Base-by-base conservation (phyloP, 2,329 filamentous ascomycete species). In the Calonectria multiphialidica region DNA sequence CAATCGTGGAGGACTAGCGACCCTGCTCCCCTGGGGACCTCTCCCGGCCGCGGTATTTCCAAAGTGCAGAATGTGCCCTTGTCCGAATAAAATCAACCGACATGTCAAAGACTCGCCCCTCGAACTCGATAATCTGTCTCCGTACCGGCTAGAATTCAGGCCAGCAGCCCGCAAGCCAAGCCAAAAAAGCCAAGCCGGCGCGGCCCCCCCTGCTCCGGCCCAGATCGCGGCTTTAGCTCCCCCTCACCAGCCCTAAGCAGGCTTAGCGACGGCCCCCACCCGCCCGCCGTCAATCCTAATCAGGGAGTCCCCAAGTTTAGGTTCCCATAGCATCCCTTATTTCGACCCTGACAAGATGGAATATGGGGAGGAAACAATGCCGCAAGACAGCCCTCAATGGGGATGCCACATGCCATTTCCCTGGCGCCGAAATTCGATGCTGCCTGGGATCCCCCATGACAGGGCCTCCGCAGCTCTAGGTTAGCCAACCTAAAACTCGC, bases 181-280 rank as follows among this genome's bases (percentile, higher is more conserved):
- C 53, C 53, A 50, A 62, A 62, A 68, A 55, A 75, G 74, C 68
- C 74, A 78, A 77, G 75, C 68, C 72, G 74, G 75, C 67, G 72
- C 30, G 21, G 45, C 37, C 50, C 64, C 70, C 70, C 69, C 55
- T 73, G 74, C 71, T 70, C 77, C 71, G 67, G 68, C 76, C 73
- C 35, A 73, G 71, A 78, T 78, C 75, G 73, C 69, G 57, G 25
- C 62, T 21, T 62, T 65, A 68, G 63, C 45, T 70, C 61, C 33
- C 16, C 44, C 45, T 42, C 10, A 40, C 76, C 72, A 77, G 45
- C n/a, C 75, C 72, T 15, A 61, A 66, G 23, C 8, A n/a, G 62
- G 74, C 7, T 69, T 78, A 77, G 69, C 33, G 49, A 45, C 23
- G 3, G 64, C 44, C 35, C 64, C 59, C 59, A 75, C 72, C 70